phyloP scores from a whole-genome alignment of 1,139 yeast genomes.

The Blastobotrys arbuscula region DNA sequence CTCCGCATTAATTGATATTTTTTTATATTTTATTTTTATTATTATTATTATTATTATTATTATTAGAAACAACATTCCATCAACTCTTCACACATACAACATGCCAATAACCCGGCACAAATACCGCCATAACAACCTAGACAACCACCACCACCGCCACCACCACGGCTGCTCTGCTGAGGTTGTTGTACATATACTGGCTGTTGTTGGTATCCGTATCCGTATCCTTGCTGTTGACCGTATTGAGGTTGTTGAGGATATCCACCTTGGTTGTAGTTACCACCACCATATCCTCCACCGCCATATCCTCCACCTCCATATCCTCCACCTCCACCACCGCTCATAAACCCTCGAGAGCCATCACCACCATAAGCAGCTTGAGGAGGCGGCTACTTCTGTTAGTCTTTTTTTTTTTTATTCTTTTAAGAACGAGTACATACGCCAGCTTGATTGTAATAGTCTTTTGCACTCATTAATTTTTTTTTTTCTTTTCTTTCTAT shows the following conservation, averaged over 20 bases:
- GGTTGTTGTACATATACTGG: constrained; percentile 23
- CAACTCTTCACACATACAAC: constrained; percentile 27
- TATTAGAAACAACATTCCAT: constrained; percentile 11
- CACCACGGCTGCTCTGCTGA: constrained; percentile 20
- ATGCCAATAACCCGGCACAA: constrained; percentile 23
- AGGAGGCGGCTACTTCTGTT: neutral
- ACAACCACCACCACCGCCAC: constrained; percentile 17
- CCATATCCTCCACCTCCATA: constrained; percentile 6
- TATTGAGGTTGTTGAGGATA: constrained; percentile 16
- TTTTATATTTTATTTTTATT: too few relatives aligned
- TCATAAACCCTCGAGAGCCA: constrained; percentile 6
- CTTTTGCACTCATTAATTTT: constrained; percentile 25
- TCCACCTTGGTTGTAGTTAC: constrained; percentile 8
- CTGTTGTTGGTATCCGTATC: constrained; percentile 20
- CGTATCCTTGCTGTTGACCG: constrained; percentile 18
- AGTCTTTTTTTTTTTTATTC: neutral
- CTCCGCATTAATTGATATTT: too few relatives aligned
- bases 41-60: too few relatives aligned
- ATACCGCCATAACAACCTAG: constrained; percentile 25
- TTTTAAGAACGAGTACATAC: neutral
- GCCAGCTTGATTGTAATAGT: constrained; percentile 21
- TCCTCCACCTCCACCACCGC: neutral
- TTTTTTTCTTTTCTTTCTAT: neutral
- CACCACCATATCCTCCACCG: constrained; percentile 12
- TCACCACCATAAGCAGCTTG: neutral